Percentiles rank a stretch among this genome's conserved stretches.
Conservation (phyloP, 768 basidiomycete genomes). For the Royoungia palumana region DNA sequence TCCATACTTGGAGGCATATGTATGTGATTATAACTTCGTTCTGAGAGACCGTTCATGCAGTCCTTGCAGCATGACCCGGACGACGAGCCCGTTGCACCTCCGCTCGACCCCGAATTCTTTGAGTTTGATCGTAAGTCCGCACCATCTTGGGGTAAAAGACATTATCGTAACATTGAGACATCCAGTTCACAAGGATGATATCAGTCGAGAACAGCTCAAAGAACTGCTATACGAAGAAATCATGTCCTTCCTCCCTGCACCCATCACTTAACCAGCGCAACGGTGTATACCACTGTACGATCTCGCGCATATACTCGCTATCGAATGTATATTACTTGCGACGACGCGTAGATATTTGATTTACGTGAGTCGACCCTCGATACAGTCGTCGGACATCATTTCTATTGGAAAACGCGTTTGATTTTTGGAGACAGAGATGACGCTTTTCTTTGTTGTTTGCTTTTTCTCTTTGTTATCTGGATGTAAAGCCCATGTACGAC, state of each 20-base stretch:
- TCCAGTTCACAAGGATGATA: slow-evolving; percentile 90
- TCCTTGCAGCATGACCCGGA: slow-evolving; percentile 80
- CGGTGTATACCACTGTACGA: not conserved
- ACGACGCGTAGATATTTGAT: too few relatives aligned
- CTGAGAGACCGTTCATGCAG: slow-evolving; percentile 4
- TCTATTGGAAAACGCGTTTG: too few relatives aligned
- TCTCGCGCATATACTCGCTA: not conserved
- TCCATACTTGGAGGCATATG: slow-evolving; percentile 92
- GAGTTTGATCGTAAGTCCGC: slow-evolving; percentile 82
- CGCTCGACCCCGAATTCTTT: slow-evolving; percentile 95
- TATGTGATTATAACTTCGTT: slow-evolving; percentile 33
- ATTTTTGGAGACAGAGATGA: too few relatives aligned
- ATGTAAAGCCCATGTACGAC: slow-evolving; percentile 10
- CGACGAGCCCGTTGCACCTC: slow-evolving; percentile 93
- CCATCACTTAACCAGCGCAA: slow-evolving; percentile 36
- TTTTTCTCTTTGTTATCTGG: slow-evolving; percentile 8
- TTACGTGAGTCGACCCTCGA: too few relatives aligned
- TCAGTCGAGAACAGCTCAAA: slow-evolving; percentile 93
- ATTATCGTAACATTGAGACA: slow-evolving; percentile 4
- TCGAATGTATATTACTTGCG: slow-evolving; percentile 7
- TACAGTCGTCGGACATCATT: too few relatives aligned
- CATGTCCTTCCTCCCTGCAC: slow-evolving; percentile 76
- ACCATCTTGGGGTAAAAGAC: not conserved
- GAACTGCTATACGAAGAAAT: slow-evolving; percentile 93
- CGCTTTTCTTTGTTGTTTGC: not conserved